Conservation (phyloP, 75 land plant genomes). For the Pinus tabuliformis region DNA sequence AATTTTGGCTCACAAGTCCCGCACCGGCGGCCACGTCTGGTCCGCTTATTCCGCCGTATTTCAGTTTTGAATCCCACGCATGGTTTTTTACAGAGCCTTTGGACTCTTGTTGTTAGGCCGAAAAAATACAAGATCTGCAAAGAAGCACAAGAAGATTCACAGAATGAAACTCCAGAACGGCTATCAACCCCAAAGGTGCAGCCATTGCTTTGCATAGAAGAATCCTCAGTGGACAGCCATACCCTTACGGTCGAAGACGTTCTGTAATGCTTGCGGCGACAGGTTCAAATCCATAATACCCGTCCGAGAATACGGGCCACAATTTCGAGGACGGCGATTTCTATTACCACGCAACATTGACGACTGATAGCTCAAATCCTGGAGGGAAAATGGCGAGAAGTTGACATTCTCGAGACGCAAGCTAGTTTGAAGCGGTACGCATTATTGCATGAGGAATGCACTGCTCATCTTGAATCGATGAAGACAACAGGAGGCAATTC, state of each 20-base stretch:
- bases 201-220: conserved; percentile 73
- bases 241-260: conserved; percentile 78
- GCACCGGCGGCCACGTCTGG: conserved; percentile 22
- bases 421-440: too few species aligned
- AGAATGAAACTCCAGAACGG: not conserved
- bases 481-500: too few species aligned
- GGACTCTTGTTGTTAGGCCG: not conserved
- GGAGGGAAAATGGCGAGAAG: too few species aligned
- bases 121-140: not conserved
- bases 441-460: too few species aligned
- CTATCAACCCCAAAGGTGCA: conserved; percentile 39
- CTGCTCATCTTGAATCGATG: too few species aligned
- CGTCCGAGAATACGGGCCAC: too few species aligned
- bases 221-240: conserved; percentile 95
- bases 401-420: too few species aligned
- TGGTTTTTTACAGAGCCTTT: not conserved
- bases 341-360: too few species aligned
- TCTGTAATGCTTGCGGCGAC: conserved; percentile 97
- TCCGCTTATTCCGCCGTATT: conserved; percentile 11
- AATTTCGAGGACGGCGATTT: too few species aligned
- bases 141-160: conserved; percentile 7
- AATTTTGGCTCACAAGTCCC: not conserved
- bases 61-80: not conserved
- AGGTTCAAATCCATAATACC: conserved; percentile 71
- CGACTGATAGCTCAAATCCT: too few species aligned